Conservation (phyloP, 768 basidiomycete species). For the Cystoderma amianthinum region DNA sequence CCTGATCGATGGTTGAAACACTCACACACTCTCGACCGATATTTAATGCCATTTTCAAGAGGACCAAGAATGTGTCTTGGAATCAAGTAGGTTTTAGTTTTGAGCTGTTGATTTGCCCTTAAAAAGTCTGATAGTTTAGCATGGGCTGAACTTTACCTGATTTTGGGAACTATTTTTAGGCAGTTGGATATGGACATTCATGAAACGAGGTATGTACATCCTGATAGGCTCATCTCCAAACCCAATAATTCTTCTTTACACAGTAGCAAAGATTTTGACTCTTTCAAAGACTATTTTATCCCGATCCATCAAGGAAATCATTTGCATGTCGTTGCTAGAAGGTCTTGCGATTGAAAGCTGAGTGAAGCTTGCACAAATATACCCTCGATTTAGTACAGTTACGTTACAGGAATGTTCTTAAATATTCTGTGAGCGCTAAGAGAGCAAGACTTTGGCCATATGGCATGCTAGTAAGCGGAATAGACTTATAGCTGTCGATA, state of each 20-base stretch:
- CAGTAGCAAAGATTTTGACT: constrained; percentile 20
- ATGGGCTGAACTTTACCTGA: neutral
- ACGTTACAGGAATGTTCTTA: constrained; percentile 29
- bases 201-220: constrained; percentile 2
- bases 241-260: neutral
- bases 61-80: constrained; percentile 1
- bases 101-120: neutral
- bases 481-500: constrained; percentile 39
- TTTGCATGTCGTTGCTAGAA: constrained; percentile 12
- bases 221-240: neutral
- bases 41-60: constrained; percentile 1
- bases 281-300: constrained; percentile 27
- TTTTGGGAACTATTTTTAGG: neutral
- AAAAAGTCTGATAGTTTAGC: neutral
- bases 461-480: constrained; percentile 51
- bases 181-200: neutral
- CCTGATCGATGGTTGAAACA: constrained; percentile 1
- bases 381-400: constrained; percentile 1
- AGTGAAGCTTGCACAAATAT: neutral
- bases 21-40: neutral
- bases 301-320: constrained; percentile 22
- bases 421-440: constrained; percentile 40
- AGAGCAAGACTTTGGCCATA: constrained; percentile 49
- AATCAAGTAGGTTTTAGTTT: neutral
- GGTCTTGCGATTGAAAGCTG: neutral